Conservation (phyloP, 1,284 basidiomycete species). For the Moesziomyces sp. region DNA sequence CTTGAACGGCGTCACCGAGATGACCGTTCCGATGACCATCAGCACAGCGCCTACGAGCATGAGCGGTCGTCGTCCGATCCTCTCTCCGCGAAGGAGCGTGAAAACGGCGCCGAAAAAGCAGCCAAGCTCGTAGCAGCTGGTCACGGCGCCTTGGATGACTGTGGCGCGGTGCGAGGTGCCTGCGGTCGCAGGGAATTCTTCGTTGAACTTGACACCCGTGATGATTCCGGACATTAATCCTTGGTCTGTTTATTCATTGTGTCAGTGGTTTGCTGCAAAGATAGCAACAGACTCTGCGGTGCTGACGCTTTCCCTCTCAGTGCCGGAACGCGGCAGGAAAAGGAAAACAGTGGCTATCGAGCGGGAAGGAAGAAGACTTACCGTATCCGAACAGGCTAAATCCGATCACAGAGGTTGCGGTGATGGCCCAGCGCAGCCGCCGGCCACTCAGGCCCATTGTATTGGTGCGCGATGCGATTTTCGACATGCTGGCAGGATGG, state of each 20-base stretch:
- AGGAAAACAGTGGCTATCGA: too few species aligned
- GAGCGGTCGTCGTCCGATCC: constrained; percentile 16
- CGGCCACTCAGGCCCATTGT: constrained; percentile 24
- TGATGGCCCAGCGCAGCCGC: constrained; percentile 12
- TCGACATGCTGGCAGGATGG: background rate
- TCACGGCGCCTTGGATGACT: constrained; percentile 39
- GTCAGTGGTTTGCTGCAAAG: too few species aligned
- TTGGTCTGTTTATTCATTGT: constrained; percentile 25
- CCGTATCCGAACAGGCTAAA: constrained; percentile 78
- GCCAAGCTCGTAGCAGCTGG: constrained; percentile 35
- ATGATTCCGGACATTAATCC: constrained; percentile 76
- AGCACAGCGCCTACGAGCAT: constrained; percentile 20
- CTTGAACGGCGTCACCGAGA: constrained; percentile 18
- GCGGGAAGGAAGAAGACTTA: too few species aligned
- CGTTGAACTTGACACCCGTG: constrained; percentile 86
- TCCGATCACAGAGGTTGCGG: constrained; percentile 68
- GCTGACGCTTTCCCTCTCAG: too few species aligned
- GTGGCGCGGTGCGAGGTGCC: constrained; percentile 11
- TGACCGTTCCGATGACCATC: constrained; percentile 37
- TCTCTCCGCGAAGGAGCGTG: constrained; percentile 16
- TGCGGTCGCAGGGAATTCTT: constrained; percentile 14
- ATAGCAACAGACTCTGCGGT: too few species aligned
- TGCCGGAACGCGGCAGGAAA: too few species aligned
- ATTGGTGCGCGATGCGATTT: constrained; percentile 3
- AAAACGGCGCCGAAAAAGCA: constrained; percentile 29